Conservation (phyloP, 208 protist genomes). For the Novymonas esmeraldas region DNA sequence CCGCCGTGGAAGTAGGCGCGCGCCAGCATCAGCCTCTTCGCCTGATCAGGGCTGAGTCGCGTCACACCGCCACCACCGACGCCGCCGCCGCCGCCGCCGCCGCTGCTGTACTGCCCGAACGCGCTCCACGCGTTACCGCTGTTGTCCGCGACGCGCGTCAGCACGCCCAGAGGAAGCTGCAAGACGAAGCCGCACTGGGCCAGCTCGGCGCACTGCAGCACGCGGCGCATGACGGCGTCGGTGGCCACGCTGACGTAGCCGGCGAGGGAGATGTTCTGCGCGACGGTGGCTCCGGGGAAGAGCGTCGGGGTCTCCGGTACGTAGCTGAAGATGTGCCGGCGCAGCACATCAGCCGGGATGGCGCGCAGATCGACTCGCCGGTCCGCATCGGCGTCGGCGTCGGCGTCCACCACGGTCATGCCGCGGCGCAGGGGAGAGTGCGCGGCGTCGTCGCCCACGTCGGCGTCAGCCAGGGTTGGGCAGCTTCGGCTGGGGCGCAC, state of each 20-base stretch:
- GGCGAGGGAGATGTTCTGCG: slow-evolving; percentile 71
- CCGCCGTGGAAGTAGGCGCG: slow-evolving; percentile 64
- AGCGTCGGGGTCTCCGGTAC: slow-evolving; percentile 65
- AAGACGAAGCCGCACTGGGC: slow-evolving; percentile 59
- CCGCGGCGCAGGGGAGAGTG: neutral
- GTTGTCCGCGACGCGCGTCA: slow-evolving; percentile 51
- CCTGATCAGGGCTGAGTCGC: slow-evolving; percentile 61
- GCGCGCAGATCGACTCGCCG: slow-evolving; percentile 28
- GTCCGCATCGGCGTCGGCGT: slow-evolving; percentile 2
- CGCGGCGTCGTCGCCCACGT: neutral
- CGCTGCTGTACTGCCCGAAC: slow-evolving; percentile 17
- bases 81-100: slow-evolving; percentile 17
- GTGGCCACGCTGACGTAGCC: slow-evolving; percentile 54
- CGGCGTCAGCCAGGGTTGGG: neutral
- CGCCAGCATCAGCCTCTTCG: slow-evolving; percentile 70
- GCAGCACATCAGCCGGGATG: slow-evolving; percentile 48
- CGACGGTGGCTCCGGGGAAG: slow-evolving; percentile 63
- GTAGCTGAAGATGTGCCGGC: slow-evolving; percentile 68
- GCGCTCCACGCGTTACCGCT: slow-evolving; percentile 22
- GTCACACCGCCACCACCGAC: slow-evolving; percentile 23
- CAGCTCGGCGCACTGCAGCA: slow-evolving; percentile 39
- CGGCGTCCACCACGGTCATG: neutral
- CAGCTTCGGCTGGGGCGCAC: neutral
- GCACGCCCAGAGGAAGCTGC: slow-evolving; percentile 51
- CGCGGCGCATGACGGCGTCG: slow-evolving; percentile 37